These are phyloP conservation scores for Ustilago bromivora DNA, from an alignment of 1,284 basidiomycete genomes.

Conservation along the genomic window DNA sequence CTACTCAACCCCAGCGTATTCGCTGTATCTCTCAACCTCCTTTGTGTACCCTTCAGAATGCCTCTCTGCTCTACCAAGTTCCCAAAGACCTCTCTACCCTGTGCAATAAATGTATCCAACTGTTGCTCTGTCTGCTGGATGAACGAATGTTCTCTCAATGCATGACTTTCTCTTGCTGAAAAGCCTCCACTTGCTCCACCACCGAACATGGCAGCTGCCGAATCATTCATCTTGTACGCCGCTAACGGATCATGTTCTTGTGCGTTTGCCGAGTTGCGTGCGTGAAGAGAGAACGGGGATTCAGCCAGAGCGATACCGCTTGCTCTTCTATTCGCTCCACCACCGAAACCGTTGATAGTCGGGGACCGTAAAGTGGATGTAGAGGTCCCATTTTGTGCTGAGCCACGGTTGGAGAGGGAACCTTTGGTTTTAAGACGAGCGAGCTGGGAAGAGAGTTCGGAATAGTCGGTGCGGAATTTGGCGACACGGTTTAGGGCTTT, in stretches of 20 bases:
- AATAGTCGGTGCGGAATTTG: constrained; percentile 65
- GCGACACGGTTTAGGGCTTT: constrained; percentile 62
- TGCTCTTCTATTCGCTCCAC: constrained; percentile 22
- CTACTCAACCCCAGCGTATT: constrained; percentile 67
- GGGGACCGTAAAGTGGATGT: constrained; percentile 26
- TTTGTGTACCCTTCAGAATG: constrained; percentile 66
- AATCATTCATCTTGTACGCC: constrained; percentile 65
- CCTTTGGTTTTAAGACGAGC: constrained; percentile 52
- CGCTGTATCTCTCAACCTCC: constrained; percentile 62
- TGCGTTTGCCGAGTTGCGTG: constrained; percentile 36
- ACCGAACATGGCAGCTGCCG: constrained; percentile 64
- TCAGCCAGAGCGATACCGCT: constrained; percentile 50
- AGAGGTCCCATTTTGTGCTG: background rate
- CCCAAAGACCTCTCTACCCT: constrained; percentile 66
- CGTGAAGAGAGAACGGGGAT: constrained; percentile 59
- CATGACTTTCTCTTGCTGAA: constrained; percentile 61
- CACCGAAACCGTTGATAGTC: constrained; percentile 23
- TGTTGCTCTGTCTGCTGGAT: constrained; percentile 67
- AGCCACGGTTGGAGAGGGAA: constrained; percentile 16
- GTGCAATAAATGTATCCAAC: constrained; percentile 67
- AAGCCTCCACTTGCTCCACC: constrained; percentile 14
- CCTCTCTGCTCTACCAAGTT: constrained; percentile 68
- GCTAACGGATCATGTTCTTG: constrained; percentile 54
- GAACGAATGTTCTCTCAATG: constrained; percentile 67
- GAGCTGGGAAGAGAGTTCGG: constrained; percentile 52